A percentile compares a stretch with the other conserved stretches of the same genome.
Conservation (phyloP, 1,284 basidiomycete species). For the Naganishia cerealis region DNA sequence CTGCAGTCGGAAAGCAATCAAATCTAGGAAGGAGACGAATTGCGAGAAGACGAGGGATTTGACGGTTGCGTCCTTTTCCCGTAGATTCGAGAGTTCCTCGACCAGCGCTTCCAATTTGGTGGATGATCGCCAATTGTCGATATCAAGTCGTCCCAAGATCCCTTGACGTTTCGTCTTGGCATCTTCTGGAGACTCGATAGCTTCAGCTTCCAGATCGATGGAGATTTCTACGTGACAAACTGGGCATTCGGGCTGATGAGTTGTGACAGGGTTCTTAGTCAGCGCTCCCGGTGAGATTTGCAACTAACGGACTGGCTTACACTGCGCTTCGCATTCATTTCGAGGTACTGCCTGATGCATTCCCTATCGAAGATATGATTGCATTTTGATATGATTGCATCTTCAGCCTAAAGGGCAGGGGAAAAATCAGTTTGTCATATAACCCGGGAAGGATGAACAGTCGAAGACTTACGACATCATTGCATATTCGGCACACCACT, state of each 20-base stretch:
- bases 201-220: conserved; percentile 90
- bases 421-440: neutral
- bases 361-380: conserved; percentile 71
- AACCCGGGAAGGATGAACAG: no score
- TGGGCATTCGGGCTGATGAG: conserved; percentile 78
- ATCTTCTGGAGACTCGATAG: conserved; percentile 76
- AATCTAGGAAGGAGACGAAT: conserved; percentile 50
- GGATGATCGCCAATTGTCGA: conserved; percentile 79
- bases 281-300: neutral
- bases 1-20: conserved; percentile 65
- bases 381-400: conserved; percentile 91
- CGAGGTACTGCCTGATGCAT: conserved; percentile 91
- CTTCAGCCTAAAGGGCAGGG: conserved; percentile 63
- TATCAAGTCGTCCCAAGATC: conserved; percentile 83
- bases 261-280: neutral
- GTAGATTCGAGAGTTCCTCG: conserved; percentile 84
- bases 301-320: conserved; percentile 56
- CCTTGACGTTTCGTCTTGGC: conserved; percentile 74
- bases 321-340: conserved; percentile 68
- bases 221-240: conserved; percentile 91
- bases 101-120: conserved; percentile 96
- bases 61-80: conserved; percentile 81
- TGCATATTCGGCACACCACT: conserved; percentile 88
- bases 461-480: conserved; percentile 67
- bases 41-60: conserved; percentile 83